Percentiles rank a stretch among this genome's conserved stretches.
Evolutionary conservation across 257 asterid species (phyloP).

Genomic region (Echium plantagineum): DNA sequence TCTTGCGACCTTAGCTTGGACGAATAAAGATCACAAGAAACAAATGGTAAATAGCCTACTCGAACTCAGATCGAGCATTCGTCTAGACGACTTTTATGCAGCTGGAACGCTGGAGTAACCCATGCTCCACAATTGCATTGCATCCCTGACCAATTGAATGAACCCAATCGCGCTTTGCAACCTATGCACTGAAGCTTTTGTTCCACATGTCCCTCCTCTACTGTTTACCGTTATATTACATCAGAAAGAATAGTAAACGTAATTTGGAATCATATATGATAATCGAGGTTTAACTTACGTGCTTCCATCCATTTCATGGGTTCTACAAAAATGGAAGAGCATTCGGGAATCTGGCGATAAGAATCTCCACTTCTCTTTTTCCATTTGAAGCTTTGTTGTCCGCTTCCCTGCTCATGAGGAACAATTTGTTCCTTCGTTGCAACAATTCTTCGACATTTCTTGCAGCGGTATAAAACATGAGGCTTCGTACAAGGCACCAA

Average conservation of each 20-base stretch:
- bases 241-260: slow-evolving; percentile 2
- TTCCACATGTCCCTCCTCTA: slow-evolving; percentile 60
- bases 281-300: slow-evolving; percentile 22
- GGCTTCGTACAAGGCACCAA: slow-evolving; percentile 31
- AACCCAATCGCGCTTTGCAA: slow-evolving; percentile 77
- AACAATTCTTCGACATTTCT: slow-evolving; percentile 81
- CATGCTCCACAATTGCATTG: slow-evolving; percentile 91
- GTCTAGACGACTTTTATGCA: slow-evolving; percentile 76
- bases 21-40: not conserved
- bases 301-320: slow-evolving; percentile 96
- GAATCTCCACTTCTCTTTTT: slow-evolving; percentile 34
- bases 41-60: no score
- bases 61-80: slow-evolving; percentile 32
- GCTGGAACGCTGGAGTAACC: slow-evolving; percentile 92
- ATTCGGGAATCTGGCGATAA: slow-evolving; percentile 28
- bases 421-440: slow-evolving; percentile 61
- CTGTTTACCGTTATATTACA: slow-evolving; percentile 23
- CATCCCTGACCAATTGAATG: slow-evolving; percentile 91
- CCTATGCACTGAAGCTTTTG: slow-evolving; percentile 75
- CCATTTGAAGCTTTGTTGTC: slow-evolving; percentile 66
- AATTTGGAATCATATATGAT: not conserved
- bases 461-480: slow-evolving; percentile 71
- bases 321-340: slow-evolving; percentile 87
- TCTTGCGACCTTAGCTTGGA: no score
- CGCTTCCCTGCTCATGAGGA: slow-evolving; percentile 61